These are phyloP conservation scores for Cadophora sp. DNA, from an alignment of 2,329 filamentous ascomycete species.

Conservation along the genomic window DNA sequence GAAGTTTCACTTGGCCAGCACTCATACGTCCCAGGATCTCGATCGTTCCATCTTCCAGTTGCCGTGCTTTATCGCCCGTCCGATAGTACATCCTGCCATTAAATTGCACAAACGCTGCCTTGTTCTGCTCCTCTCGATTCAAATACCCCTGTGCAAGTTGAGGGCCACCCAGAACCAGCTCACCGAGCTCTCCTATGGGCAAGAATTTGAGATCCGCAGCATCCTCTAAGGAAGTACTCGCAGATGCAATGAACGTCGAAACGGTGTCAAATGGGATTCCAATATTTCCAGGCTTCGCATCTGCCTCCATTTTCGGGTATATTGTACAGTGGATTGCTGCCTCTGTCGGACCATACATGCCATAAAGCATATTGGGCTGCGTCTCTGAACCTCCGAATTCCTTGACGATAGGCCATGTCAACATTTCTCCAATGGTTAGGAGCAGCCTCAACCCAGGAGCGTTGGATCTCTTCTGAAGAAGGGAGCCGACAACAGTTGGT, in stretches of 20 bases:
- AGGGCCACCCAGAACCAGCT: constrained; percentile 80
- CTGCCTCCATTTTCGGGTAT: constrained; percentile 64
- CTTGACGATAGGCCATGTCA: constrained; percentile 75
- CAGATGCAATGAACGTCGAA: constrained; percentile 44
- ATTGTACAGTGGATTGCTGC: constrained; percentile 90
- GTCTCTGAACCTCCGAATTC: constrained; percentile 70
- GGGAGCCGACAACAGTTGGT: constrained; percentile 81
- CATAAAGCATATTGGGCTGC: constrained; percentile 73
- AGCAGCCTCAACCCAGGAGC: constrained; percentile 75
- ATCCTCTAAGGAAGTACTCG: constrained; percentile 30
- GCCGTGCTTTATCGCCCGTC: constrained; percentile 82
- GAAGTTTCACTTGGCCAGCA: constrained; percentile 83
- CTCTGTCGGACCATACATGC: constrained; percentile 95
- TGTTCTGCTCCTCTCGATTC: constrained; percentile 79
- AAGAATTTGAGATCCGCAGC: constrained; percentile 38
- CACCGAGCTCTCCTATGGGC: constrained; percentile 50
- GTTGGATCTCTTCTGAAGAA: constrained; percentile 70
- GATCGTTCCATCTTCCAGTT: constrained; percentile 72
- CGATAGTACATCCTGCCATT: constrained; percentile 73
- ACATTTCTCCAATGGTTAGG: constrained; percentile 92
- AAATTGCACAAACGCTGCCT: constrained; percentile 72
- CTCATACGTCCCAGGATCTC: constrained; percentile 84
- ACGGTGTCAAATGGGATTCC: constrained; percentile 82
- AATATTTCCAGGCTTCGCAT: constrained; percentile 70
- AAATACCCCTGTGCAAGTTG: constrained; percentile 85